These are phyloP conservation scores for Leptodontidium sp. DNA, from an alignment of 2,329 filamentous ascomycete genomes.

Conservation along the genomic window DNA sequence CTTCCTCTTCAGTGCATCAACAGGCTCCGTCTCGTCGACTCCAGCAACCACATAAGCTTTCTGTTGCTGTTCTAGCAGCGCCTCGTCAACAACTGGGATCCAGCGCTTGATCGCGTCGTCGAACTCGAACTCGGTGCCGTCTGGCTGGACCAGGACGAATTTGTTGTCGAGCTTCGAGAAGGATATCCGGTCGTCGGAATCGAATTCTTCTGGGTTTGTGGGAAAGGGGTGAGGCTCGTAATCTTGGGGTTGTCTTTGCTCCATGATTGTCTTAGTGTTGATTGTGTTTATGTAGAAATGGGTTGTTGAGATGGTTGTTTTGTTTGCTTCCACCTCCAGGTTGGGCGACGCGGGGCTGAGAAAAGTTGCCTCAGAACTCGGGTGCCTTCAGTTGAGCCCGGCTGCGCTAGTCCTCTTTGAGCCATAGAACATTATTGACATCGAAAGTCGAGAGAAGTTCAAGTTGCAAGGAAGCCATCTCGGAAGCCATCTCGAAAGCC, in stretches of 20 bases:
- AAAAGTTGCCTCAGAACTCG: not conserved
- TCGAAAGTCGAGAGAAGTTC: not conserved
- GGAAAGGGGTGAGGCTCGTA: constrained; percentile 39
- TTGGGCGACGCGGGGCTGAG: constrained; percentile 9
- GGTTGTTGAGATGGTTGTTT: constrained; percentile 5
- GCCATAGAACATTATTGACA: not conserved
- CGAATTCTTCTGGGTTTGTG: constrained; percentile 59
- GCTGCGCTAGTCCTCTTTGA: constrained; percentile 2
- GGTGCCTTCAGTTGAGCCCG: not conserved
- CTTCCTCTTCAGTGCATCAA: constrained; percentile 56
- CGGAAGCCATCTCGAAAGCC: too few species aligned
- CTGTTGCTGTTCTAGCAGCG: constrained; percentile 65
- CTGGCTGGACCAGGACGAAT: constrained; percentile 83
- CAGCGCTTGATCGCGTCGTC: constrained; percentile 76
- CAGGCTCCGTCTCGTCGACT: constrained; percentile 63
- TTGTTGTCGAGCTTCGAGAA: constrained; percentile 85
- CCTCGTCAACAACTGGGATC: constrained; percentile 74
- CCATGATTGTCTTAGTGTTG: constrained; percentile 30
- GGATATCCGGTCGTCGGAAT: constrained; percentile 81
- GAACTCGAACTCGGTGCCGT: constrained; percentile 87
- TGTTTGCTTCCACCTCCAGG: constrained; percentile 12
- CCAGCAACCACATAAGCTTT: constrained; percentile 67
- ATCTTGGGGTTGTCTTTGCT: constrained; percentile 33
- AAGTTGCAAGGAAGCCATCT: too few species aligned
- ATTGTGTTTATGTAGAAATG: not conserved